Percentiles rank a stretch among this genome's conserved stretches.
Conservation (phyloP, 2,329 filamentous ascomycete species). For the Penicillium paneum region DNA sequence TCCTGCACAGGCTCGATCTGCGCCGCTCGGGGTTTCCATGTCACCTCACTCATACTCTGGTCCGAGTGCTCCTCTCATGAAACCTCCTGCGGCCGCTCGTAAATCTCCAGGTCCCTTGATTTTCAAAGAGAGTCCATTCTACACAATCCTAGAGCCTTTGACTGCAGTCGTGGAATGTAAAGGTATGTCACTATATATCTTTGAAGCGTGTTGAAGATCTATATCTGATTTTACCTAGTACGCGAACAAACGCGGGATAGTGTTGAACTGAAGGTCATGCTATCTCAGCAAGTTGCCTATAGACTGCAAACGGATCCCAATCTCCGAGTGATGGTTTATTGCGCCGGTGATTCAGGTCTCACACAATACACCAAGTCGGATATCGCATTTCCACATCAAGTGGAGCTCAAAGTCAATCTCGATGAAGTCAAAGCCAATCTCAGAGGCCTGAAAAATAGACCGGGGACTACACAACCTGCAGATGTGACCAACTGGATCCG, state of each 20-base stretch:
- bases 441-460: slow-evolving; percentile 91
- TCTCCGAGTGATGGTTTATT: slow-evolving; percentile 77
- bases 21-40: slow-evolving; percentile 30
- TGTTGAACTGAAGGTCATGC: slow-evolving; percentile 56
- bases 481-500: slow-evolving; percentile 80
- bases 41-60: slow-evolving; percentile 30
- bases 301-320: slow-evolving; percentile 60
- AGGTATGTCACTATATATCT: slow-evolving; percentile 51
- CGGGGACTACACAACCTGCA: slow-evolving; percentile 87
- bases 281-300: slow-evolving; percentile 53
- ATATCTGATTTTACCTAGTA: slow-evolving; percentile 41
- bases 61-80: slow-evolving; percentile 16
- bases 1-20: slow-evolving; percentile 27
- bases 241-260: slow-evolving; percentile 60
- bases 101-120: slow-evolving; percentile 44
- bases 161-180: slow-evolving; percentile 67
- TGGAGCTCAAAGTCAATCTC: slow-evolving; percentile 85
- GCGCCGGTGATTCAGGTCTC: slow-evolving; percentile 60
- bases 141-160: slow-evolving; percentile 64
- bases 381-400: slow-evolving; percentile 85
- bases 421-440: slow-evolving; percentile 90
- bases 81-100: slow-evolving; percentile 17
- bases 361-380: slow-evolving; percentile 61
- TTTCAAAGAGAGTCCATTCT: slow-evolving; percentile 84
- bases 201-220: not conserved